These are phyloP conservation scores for Raffaelea albimanens DNA, from an alignment of 2,329 filamentous ascomycete genomes.

Conservation along the genomic window DNA sequence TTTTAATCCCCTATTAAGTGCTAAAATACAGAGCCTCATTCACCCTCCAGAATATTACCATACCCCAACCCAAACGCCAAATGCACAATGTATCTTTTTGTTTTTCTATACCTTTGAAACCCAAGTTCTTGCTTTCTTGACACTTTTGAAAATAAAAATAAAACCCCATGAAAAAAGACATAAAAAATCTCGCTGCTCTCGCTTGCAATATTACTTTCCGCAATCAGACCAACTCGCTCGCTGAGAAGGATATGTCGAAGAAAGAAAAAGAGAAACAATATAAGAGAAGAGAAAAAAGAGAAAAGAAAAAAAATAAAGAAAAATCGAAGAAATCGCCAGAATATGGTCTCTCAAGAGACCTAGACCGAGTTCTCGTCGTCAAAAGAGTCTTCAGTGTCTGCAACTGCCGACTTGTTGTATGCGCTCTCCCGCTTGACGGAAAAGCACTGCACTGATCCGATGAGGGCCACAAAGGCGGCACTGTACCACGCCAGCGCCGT, in stretches of 20 bases:
- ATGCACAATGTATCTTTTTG: too few species aligned
- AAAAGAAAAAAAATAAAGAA: background rate
- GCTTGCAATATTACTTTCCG: too few species aligned
- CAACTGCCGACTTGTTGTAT: background rate
- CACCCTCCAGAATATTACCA: too few species aligned
- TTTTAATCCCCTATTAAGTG: background rate
- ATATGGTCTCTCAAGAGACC: too few species aligned
- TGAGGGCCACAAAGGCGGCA: slow-evolving; percentile 43
- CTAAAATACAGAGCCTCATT: too few species aligned
- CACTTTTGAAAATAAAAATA: too few species aligned
- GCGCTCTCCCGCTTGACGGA: slow-evolving; percentile 28
- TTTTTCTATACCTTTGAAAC: too few species aligned
- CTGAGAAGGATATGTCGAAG: background rate
- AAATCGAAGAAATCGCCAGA: background rate
- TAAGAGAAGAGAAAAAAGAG: background rate
- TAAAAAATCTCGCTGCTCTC: too few species aligned
- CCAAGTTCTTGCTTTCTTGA: too few species aligned
- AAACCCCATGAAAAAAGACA: too few species aligned
- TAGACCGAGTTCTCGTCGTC: background rate
- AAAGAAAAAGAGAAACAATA: background rate
- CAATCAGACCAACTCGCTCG: too few species aligned
- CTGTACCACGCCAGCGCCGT: slow-evolving; percentile 57
- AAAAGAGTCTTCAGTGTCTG: background rate
- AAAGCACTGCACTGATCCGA: slow-evolving; percentile 54
- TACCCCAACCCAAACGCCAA: too few species aligned